Evolutionary conservation across 148 eudicot species (phyloP).

Genomic region (Rhododendron griersonianum): DNA sequence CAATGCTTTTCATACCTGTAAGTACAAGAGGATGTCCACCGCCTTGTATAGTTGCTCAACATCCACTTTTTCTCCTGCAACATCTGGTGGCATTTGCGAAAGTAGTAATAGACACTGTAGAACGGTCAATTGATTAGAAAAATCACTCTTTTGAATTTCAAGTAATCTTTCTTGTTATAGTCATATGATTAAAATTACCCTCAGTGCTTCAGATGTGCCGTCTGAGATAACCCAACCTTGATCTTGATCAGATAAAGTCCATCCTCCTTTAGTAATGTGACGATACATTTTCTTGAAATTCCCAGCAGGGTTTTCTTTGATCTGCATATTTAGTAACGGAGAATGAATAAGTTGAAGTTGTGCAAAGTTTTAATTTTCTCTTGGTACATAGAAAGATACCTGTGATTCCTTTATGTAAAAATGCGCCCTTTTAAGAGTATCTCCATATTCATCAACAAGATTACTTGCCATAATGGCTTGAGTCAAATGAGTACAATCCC

Average conservation of each 20-base stretch:
- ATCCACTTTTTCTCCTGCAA: slow-evolving; percentile 4
- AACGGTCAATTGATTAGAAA: neutral
- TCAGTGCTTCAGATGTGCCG: slow-evolving; percentile 15
- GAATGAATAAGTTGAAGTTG: neutral
- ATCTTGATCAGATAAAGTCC: slow-evolving; percentile 23
- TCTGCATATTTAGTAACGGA: neutral
- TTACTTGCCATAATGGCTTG: slow-evolving; percentile 32
- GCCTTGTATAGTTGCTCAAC: slow-evolving; percentile 12
- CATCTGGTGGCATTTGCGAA: slow-evolving; percentile 28
- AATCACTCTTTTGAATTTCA: neutral
- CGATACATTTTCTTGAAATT: slow-evolving; percentile 16
- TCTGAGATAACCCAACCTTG: slow-evolving; percentile 20
- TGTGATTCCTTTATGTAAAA: slow-evolving; percentile 14
- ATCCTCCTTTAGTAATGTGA: slow-evolving; percentile 15
- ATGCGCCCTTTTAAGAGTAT: slow-evolving; percentile 27
- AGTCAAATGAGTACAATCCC: slow-evolving; percentile 26
- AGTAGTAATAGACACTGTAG: slow-evolving; percentile 34
- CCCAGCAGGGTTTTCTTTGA: slow-evolving; percentile 19
- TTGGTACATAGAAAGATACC: neutral
- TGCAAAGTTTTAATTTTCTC: neutral
- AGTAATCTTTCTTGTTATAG: neutral
- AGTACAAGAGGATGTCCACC: slow-evolving; percentile 11
- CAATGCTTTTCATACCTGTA: slow-evolving; percentile 3
- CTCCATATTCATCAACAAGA: slow-evolving; percentile 22
- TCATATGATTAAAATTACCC: neutral